phyloP scores from a whole-genome alignment of 257 asterid species.

The Catharanthus roseus region DNA sequence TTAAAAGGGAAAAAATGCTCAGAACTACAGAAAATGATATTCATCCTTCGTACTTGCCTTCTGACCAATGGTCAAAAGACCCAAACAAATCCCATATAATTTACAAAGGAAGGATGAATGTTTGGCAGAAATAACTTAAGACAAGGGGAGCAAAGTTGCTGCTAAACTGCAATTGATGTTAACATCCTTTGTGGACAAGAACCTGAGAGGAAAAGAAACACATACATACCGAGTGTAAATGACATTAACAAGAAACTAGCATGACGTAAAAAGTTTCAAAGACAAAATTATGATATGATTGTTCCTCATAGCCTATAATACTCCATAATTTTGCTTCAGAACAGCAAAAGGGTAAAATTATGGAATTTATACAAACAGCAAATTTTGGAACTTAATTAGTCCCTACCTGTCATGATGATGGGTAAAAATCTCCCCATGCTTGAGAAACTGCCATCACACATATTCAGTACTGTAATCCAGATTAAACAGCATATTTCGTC shows the following conservation, averaged over 20 bases:
- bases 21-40: constrained; percentile 5
- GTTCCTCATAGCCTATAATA: background rate
- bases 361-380: background rate
- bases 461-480: constrained; percentile 44
- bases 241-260: constrained; percentile 6
- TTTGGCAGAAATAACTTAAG: background rate
- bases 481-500: constrained; percentile 54
- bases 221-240: constrained; percentile 12
- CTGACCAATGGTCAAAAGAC: constrained; percentile 14
- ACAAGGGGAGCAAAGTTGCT: constrained; percentile 11
- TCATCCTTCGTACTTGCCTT: constrained; percentile 18
- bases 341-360: too few relatives aligned
- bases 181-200: constrained; percentile 6
- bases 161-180: constrained; percentile 18
- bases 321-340: background rate
- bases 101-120: constrained; percentile 24
- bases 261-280: background rate
- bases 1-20: background rate
- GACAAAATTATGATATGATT: background rate
- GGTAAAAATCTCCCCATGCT: constrained; percentile 8
- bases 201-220: constrained; percentile 24
- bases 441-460: constrained; percentile 35
- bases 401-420: background rate
- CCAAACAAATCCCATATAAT: constrained; percentile 21
- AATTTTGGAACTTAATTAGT: background rate